Base-by-base conservation (phyloP, 2,329 filamentous ascomycete species). In the Aspergillus hiratsukae region DNA sequence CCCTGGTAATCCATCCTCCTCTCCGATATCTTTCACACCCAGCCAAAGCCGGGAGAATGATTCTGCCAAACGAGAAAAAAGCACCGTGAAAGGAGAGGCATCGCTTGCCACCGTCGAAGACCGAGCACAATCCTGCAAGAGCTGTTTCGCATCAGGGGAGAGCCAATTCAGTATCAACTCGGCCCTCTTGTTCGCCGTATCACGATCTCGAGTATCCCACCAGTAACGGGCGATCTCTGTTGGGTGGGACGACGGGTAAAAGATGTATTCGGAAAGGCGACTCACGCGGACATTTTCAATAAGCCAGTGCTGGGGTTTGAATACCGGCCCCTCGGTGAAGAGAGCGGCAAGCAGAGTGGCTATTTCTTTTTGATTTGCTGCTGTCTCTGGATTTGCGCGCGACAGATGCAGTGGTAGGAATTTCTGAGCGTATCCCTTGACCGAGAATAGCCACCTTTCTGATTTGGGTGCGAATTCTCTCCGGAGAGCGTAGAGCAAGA, bases 111-210 rank as follows among this genome's bases (percentile, higher is more conserved):
- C 40, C 17, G 40, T 10, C 40, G 40, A 41, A 21, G 40, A 41
- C 7, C n/a, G 40, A 41, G 40, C 40, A 21, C 17, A 41, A 41
- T 41, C 40, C 40, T 41, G 40, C 40, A 41, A 17, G n/a, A 41
- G 7, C 40, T 41, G n/a, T 40, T 31, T 52, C 21, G 49, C 23
- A 27, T 31, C 49, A 5, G 50, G 54, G 23, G 29, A 31, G 11
- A 52, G 45, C 54, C 54, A 56, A 17, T 52, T 25, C n/a, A 56
- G 54, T 9, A 49, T 27, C 45, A 52, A 2, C 45, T 56, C 21
- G 5, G 54, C 54, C 49, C 41, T 19, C 21, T 35, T 4, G 35
- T 56, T 52, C n/a, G 45, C 45, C 10, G 37, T 41, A n/a, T 49
- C 40, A 14, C 37, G 40, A n/a, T 51, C 40, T 8, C 5, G 40